phyloP scores from a whole-genome alignment of 2,329 filamentous ascomycete species.

The Blastomyces parvus region DNA sequence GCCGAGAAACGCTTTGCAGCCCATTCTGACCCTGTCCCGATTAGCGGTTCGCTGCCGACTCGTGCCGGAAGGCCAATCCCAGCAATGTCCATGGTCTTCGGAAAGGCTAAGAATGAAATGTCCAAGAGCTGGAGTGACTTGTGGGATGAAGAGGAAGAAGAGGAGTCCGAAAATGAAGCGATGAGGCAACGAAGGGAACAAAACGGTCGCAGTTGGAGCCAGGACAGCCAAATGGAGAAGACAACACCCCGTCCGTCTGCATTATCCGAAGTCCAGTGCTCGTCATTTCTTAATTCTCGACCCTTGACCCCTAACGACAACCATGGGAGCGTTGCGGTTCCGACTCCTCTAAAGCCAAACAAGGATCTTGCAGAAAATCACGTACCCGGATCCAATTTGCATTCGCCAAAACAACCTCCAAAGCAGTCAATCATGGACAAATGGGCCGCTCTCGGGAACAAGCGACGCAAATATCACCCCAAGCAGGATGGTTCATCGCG shows the following conservation, averaged over 20 bases:
- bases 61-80: slow-evolving; percentile 52
- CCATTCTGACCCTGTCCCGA: slow-evolving; percentile 57
- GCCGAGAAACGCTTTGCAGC: slow-evolving; percentile 31
- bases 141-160: slow-evolving; percentile 94
- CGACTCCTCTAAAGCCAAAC: slow-evolving; percentile 57
- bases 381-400: slow-evolving; percentile 28
- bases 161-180: slow-evolving; percentile 60
- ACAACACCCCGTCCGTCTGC: slow-evolving; percentile 41
- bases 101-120: slow-evolving; percentile 59
- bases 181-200: slow-evolving; percentile 52
- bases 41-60: slow-evolving; percentile 65
- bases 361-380: slow-evolving; percentile 66
- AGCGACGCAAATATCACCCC: slow-evolving; percentile 58
- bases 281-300: slow-evolving; percentile 42
- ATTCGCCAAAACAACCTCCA: slow-evolving; percentile 51
- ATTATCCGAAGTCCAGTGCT: slow-evolving; percentile 43
- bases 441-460: slow-evolving; percentile 80
- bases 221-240: slow-evolving; percentile 53
- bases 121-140: slow-evolving; percentile 99
- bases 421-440: slow-evolving; percentile 55
- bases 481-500: slow-evolving; percentile 46
- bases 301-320: slow-evolving; percentile 32
- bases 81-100: slow-evolving; percentile 71
- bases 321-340: slow-evolving; percentile 39
- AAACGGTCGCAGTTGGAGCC: slow-evolving; percentile 70